phyloP scores from a whole-genome alignment of 768 basidiomycete genomes.

The Russula emetica region DNA sequence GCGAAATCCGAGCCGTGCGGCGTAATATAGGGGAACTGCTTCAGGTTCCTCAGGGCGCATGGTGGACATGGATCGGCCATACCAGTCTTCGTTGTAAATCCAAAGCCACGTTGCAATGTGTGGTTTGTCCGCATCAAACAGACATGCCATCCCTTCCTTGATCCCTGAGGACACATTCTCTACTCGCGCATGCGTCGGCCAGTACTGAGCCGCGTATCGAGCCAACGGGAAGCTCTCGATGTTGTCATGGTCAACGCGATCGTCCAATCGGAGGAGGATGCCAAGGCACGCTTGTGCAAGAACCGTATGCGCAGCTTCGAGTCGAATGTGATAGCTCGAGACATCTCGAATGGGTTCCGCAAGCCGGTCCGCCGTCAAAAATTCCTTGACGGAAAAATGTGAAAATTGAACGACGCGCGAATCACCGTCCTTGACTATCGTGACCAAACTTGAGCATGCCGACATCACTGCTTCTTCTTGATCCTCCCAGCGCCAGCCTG shows the following conservation, averaged over 20 bases:
- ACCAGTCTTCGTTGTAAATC: neutral
- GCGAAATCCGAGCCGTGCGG: neutral
- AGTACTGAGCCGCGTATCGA: neutral
- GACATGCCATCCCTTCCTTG: neutral
- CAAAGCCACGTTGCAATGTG: slow-evolving; percentile 2
- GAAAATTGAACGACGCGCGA: neutral
- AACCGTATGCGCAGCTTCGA: neutral
- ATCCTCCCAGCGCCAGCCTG: neutral
- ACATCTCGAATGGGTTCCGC: neutral
- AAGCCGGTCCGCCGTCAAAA: neutral
- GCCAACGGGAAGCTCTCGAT: neutral
- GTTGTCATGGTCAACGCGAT: neutral
- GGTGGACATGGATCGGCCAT: neutral
- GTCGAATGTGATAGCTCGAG: slow-evolving; percentile 1
- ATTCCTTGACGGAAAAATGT: slow-evolving; percentile 1
- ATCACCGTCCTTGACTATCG: neutral
- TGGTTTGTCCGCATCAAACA: slow-evolving; percentile 7
- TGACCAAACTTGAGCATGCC: neutral
- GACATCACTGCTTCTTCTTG: slow-evolving; percentile 4
- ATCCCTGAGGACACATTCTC: neutral
- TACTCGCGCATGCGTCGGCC: neutral
- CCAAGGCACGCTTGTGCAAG: slow-evolving; percentile 3
- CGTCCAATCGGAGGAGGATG: neutral
- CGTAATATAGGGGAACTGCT: neutral
- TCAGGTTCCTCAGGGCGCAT: neutral